Evolutionary conservation across 495 filamentous ascomycete genomes (phyloP).

Genomic region (Penicillium subrubescens): DNA sequence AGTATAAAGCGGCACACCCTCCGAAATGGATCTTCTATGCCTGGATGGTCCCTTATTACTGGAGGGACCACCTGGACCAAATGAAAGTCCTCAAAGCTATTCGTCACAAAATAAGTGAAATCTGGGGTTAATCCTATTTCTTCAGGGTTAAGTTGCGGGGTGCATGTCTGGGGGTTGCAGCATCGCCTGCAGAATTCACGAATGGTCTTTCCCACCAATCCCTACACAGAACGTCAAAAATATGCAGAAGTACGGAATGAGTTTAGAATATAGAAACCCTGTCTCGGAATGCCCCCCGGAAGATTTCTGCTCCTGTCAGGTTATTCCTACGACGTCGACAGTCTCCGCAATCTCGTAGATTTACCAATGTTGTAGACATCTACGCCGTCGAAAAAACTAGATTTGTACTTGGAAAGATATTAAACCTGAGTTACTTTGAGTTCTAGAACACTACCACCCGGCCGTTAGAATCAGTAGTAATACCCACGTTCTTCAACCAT

Average conservation of each 20-base stretch:
- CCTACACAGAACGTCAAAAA: not conserved
- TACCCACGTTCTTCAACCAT: not conserved
- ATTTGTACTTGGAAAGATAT: not conserved
- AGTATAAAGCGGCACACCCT: conserved; percentile 16
- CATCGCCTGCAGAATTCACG: not conserved
- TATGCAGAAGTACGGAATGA: not conserved
- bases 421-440: not conserved
- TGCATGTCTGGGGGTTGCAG: conserved; percentile 5
- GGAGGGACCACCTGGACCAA: not conserved
- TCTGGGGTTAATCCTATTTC: not conserved
- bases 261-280: no score
- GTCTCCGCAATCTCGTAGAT: not conserved
- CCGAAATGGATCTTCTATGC: conserved; percentile 4
- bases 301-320: not conserved
- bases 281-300: no score
- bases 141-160: conserved; percentile 7
- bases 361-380: not conserved
- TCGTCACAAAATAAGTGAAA: not conserved
- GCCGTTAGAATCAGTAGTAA: not conserved
- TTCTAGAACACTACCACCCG: not conserved
- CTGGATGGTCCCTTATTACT: not conserved
- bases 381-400: not conserved
- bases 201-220: not conserved
- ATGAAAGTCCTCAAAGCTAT: not conserved
- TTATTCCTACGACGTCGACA: not conserved